phyloP scores from a whole-genome alignment of 1,284 basidiomycete species.

The Rhodotorula sp. region DNA sequence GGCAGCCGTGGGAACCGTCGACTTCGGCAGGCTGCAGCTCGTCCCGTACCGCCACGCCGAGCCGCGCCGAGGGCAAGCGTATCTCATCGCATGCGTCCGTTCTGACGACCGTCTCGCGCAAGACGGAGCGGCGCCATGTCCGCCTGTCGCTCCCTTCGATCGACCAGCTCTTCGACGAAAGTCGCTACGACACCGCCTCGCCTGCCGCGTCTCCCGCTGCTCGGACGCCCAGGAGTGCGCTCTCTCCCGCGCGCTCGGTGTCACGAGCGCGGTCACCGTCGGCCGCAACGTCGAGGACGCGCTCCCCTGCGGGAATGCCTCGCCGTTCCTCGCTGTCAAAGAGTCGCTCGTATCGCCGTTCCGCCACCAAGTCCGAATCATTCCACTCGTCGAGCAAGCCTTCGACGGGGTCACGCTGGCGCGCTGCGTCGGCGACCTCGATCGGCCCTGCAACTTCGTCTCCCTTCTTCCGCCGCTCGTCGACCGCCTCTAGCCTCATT shows the following conservation, averaged over 20 bases:
- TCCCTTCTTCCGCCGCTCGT: conserved; percentile 2
- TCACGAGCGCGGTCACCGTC: not conserved
- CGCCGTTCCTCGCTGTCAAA: too few species aligned
- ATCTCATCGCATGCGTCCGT: conserved; percentile 17
- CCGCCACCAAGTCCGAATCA: not conserved
- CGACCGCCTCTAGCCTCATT: not conserved
- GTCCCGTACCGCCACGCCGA: not conserved
- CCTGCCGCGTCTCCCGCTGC: not conserved
- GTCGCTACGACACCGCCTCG: not conserved
- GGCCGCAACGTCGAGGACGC: not conserved
- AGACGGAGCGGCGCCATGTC: conserved; percentile 19
- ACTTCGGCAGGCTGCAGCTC: not conserved
- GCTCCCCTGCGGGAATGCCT: not conserved
- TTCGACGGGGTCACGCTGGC: not conserved
- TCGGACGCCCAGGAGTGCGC: not conserved
- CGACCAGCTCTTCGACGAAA: conserved; percentile 1
- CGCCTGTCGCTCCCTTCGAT: conserved; percentile 28
- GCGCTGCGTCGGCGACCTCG: not conserved
- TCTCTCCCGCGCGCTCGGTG: not conserved
- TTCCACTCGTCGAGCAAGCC: too few species aligned
- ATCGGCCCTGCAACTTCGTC: not conserved
- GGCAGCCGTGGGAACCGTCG: too few species aligned
- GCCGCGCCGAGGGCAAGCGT: not conserved
- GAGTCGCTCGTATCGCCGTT: not conserved
- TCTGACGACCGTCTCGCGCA: conserved; percentile 22